phyloP scores from a whole-genome alignment of 139 green algal species.

The Tetraselmis chui region DNA sequence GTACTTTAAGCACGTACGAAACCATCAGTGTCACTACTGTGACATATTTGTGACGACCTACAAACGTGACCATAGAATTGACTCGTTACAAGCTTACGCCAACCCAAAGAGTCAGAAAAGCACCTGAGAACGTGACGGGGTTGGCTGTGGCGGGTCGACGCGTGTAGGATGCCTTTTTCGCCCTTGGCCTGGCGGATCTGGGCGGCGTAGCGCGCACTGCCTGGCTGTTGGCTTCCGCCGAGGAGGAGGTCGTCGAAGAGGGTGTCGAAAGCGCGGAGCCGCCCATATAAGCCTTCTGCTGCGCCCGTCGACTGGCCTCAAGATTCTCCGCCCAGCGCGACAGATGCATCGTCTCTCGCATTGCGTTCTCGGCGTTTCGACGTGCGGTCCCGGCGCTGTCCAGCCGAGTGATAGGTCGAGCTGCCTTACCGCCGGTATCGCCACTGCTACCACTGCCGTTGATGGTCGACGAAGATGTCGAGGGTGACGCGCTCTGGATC shows the following conservation, averaged over 20 bases:
- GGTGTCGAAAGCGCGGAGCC: too few relatives aligned
- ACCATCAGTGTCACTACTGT: too few relatives aligned
- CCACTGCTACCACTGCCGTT: not conserved
- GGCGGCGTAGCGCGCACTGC: too few relatives aligned
- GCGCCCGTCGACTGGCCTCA: not conserved
- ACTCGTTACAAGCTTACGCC: too few relatives aligned
- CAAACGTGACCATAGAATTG: too few relatives aligned
- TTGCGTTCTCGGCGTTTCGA: not conserved
- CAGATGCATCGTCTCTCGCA: not conserved
- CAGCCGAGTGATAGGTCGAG: not conserved
- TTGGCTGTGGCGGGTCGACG: not conserved
- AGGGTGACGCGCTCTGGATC: not conserved
- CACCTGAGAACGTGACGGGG: too few relatives aligned
- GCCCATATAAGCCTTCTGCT: too few relatives aligned
- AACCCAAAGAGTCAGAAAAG: too few relatives aligned
- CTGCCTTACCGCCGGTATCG: not conserved
- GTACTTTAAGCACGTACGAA: too few relatives aligned
- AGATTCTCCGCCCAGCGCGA: not conserved
- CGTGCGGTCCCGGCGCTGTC: not conserved
- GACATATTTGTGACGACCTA: too few relatives aligned
- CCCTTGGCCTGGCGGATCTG: not conserved
- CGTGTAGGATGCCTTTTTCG: not conserved
- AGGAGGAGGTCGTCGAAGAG: too few relatives aligned
- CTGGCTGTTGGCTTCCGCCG: too few relatives aligned
- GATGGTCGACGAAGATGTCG: not conserved